Evolutionary conservation across 2,329 filamentous ascomycete species (phyloP).

Genomic region (Epicoccum nigrum): DNA sequence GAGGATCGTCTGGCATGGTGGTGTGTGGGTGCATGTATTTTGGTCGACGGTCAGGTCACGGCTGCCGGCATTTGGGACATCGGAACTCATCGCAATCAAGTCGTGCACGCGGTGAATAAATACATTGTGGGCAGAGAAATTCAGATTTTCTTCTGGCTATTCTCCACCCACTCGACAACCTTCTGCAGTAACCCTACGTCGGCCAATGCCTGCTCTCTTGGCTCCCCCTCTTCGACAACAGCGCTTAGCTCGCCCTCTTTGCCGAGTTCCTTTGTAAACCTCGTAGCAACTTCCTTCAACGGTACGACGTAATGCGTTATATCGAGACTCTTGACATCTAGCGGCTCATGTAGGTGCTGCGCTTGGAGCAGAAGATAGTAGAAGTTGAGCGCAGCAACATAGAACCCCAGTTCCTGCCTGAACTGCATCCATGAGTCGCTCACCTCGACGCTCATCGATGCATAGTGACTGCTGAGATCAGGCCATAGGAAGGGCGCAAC

Average conservation of each 20-base stretch:
- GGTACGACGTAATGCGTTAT: constrained; percentile 52
- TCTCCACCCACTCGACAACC: constrained; percentile 40
- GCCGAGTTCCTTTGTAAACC: constrained; percentile 47
- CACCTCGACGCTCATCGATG: constrained; percentile 28
- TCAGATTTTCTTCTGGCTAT: constrained; percentile 12
- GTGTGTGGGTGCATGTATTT: too few relatives aligned
- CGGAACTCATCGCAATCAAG: background rate
- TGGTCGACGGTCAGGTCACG: too few relatives aligned
- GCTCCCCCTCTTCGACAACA: constrained; percentile 45
- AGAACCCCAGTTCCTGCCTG: constrained; percentile 59
- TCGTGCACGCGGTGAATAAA: background rate
- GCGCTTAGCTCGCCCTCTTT: constrained; percentile 44
- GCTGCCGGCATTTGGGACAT: too few relatives aligned
- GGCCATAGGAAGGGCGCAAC: constrained; percentile 61
- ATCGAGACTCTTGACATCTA: constrained; percentile 56
- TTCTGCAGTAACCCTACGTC: constrained; percentile 46
- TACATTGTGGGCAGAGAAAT: background rate
- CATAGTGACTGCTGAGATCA: constrained; percentile 52
- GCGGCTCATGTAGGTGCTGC: constrained; percentile 51
- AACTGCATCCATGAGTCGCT: constrained; percentile 52
- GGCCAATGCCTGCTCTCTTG: constrained; percentile 40
- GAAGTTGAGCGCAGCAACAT: constrained; percentile 64
- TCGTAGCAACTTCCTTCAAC: constrained; percentile 45
- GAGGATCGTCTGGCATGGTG: too few relatives aligned
- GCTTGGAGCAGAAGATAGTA: constrained; percentile 63